phyloP scores from a whole-genome alignment of 2,329 filamentous ascomycete genomes.

The Diplodia corticola region DNA sequence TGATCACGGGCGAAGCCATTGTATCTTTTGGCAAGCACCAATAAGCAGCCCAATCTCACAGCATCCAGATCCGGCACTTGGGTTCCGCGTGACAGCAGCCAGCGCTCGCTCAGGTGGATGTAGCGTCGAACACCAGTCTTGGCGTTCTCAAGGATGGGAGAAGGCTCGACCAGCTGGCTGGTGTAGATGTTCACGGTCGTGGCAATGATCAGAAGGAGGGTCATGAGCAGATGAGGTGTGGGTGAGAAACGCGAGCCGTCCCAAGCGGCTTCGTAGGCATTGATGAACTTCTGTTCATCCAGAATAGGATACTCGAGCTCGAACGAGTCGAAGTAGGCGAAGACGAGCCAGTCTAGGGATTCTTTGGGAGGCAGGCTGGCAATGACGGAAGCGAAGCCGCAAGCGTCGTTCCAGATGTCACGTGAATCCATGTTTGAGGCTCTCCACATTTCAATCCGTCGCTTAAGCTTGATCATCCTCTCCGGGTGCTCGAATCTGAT shows the following conservation, averaged over 20 bases:
- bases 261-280: slow-evolving; percentile 7
- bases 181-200: slow-evolving; percentile 1
- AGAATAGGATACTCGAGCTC: slow-evolving; percentile 14
- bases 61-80: background rate
- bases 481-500: background rate
- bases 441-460: background rate
- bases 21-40: slow-evolving; percentile 5
- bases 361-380: background rate
- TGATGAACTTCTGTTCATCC: slow-evolving; percentile 5
- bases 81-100: slow-evolving; percentile 4
- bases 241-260: slow-evolving; percentile 1
- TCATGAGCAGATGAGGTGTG: slow-evolving; percentile 2
- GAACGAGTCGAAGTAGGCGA: slow-evolving; percentile 10
- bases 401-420: background rate
- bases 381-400: slow-evolving; percentile 6
- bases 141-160: background rate
- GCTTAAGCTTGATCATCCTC: background rate
- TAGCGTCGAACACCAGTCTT: background rate
- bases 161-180: background rate
- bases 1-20: slow-evolving; percentile 13
- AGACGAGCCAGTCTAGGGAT: background rate
- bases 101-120: slow-evolving; percentile 11
- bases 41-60: background rate
- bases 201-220: background rate
- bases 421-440: slow-evolving; percentile 10